Conservation (phyloP, 108 stramenopile genomes). For the Skeletonema menzelii region DNA sequence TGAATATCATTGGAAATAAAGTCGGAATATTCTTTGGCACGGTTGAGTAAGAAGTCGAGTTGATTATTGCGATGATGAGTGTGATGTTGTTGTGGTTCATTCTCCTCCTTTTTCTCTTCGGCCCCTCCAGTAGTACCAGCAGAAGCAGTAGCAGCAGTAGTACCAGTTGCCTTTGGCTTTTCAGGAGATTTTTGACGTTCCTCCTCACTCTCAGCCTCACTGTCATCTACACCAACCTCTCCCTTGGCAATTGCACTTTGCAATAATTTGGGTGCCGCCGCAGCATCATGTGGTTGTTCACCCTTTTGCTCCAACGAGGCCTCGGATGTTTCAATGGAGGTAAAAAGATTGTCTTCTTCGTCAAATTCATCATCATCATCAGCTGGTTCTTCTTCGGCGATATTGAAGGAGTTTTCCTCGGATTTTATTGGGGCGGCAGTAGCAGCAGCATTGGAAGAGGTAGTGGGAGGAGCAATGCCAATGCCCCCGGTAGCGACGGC, state of each 20-base stretch:
- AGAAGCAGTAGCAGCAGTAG: background rate
- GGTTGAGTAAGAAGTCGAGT: slow-evolving; percentile 82
- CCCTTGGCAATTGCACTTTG: slow-evolving; percentile 68
- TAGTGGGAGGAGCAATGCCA: background rate
- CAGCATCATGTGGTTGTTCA: slow-evolving; percentile 63
- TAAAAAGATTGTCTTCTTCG: slow-evolving; percentile 69
- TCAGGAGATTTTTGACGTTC: slow-evolving; percentile 7
- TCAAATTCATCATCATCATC: slow-evolving; percentile 45
- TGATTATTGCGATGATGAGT: slow-evolving; percentile 67
- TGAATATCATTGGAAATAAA: slow-evolving; percentile 85
- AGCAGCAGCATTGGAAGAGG: background rate
- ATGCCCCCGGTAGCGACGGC: no score
- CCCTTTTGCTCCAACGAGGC: slow-evolving; percentile 33
- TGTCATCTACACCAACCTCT: slow-evolving; percentile 66
- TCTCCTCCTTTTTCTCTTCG: slow-evolving; percentile 52
- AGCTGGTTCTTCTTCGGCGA: slow-evolving; percentile 15
- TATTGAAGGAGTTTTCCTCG: background rate
- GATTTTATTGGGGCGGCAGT: background rate
- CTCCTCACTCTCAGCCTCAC: slow-evolving; percentile 60
- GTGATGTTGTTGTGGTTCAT: slow-evolving; percentile 43
- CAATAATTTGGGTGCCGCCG: slow-evolving; percentile 68
- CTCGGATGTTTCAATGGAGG: slow-evolving; percentile 40
- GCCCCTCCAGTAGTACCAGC: slow-evolving; percentile 7
- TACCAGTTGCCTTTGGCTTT: background rate
- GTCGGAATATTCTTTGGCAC: slow-evolving; percentile 84